Evolutionary conservation across 805 yeast genomes (phyloP), one percentile per base, ranked within the genome.

Genomic region (Saccharomycopsis sp.): DNA sequence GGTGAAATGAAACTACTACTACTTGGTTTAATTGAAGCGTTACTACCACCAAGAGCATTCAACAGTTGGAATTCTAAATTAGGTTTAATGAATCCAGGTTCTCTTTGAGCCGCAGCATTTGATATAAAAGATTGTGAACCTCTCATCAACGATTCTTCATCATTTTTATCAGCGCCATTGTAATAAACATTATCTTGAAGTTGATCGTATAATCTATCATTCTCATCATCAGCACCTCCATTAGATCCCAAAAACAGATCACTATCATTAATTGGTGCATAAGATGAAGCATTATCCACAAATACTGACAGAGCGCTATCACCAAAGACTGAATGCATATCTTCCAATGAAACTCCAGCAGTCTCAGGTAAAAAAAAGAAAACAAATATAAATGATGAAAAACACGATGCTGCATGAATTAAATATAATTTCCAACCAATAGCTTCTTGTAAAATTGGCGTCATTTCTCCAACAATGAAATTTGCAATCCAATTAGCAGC

Each of bases 401-500:
- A 66, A 63, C 96, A 87, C 24, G 86, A 83, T 21, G 73, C 60
- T 1, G 93, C 90, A 50, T 90, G 96, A 44, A 88, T 72, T 53
- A 89, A 63, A 60, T 89, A 88, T 43, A 93, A 70, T 48, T 79
- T 70, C 95, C 95, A 89, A 24, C 74, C 70, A 54, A 88, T 84
- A 4, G 64, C 44, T 54, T 82, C 95, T 56, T 87, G 81, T 46
- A 88, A 70, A 21, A 87, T 75, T 1, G 97, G 97, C 0, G 95
- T 85, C 76, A 84, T 75, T 62, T 85, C 93, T 9, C 97, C 96
- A 22, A 88, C 96, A 28, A 89, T 65, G 68, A 87, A 89, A 64
- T 88, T 88, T 67, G 86, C 88, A 4, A 85, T 73, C 97, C 97
- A 88, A 60, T 88, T 89, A 4, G 95, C 76, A 1, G 96, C 95